A percentile compares a stretch with the other conserved stretches of the same genome.
Evolutionary conservation across 306 rosid species (phyloP).

Genomic region (Quercus engelmannii): DNA sequence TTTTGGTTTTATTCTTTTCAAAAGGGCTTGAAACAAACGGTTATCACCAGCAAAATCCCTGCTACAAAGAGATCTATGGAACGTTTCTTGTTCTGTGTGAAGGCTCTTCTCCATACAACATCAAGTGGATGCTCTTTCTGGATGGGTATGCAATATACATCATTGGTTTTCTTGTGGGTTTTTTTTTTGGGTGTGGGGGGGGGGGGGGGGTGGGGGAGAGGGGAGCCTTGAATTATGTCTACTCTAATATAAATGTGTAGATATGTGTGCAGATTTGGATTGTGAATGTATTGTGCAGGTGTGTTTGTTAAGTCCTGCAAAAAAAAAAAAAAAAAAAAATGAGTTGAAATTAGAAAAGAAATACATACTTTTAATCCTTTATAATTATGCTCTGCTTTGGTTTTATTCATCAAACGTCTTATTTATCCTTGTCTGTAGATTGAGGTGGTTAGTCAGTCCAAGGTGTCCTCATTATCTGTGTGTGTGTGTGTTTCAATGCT

Average conservation of each 20-base stretch:
- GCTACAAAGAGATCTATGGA: conserved; percentile 46
- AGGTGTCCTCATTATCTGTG: not conserved
- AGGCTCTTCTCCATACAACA: conserved; percentile 36
- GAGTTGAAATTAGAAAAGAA: not conserved
- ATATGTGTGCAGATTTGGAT: too few species aligned
- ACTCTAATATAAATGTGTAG: not conserved
- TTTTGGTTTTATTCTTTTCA: not conserved
- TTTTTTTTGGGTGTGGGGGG: too few species aligned
- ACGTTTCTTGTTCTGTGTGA: conserved; percentile 36
- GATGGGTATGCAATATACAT: conserved; percentile 28
- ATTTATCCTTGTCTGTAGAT: not conserved
- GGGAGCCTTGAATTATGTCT: not conserved
- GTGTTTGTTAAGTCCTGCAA: too few species aligned
- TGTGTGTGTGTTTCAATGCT: not conserved
- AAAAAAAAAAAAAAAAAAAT: too few species aligned
- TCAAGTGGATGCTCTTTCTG: conserved; percentile 39
- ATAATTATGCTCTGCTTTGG: not conserved
- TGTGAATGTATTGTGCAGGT: too few species aligned
- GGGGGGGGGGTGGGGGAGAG: too few species aligned
- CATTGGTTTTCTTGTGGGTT: not conserved
- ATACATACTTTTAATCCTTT: not conserved
- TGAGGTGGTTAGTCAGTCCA: not conserved
- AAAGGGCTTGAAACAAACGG: conserved; percentile 40
- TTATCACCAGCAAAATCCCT: conserved; percentile 38
- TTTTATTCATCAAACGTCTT: not conserved